Conservation (phyloP, 1,284 basidiomycete genomes). For the Moesziomyces parantarcticus region DNA sequence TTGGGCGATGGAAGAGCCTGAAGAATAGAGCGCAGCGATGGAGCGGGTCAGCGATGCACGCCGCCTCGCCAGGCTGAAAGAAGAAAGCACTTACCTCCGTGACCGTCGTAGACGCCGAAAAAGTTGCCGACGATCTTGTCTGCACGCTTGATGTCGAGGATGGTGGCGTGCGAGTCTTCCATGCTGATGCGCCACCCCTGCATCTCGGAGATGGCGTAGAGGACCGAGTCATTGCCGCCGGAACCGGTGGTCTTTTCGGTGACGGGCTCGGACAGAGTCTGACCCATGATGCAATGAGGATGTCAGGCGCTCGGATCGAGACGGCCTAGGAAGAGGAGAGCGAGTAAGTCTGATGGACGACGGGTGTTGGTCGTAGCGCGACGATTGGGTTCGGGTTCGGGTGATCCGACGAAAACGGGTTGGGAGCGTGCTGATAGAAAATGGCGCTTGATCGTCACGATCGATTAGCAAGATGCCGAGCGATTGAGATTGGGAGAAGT, state of each 20-base stretch:
- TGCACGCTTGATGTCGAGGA: constrained; percentile 71
- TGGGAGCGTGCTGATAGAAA: background rate
- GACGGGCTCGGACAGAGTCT: constrained; percentile 73
- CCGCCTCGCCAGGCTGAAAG: too few species aligned
- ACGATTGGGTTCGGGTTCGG: background rate
- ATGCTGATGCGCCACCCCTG: constrained; percentile 99
- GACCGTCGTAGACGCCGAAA: constrained; percentile 98
- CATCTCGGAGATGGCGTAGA: constrained; percentile 93
- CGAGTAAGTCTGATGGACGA: background rate
- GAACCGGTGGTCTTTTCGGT: constrained; percentile 82
- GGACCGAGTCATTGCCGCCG: constrained; percentile 81
- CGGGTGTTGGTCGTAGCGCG: background rate
- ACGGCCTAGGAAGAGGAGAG: constrained; percentile 8
- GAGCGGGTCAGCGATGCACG: background rate
- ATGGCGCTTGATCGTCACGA: background rate
- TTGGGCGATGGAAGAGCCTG: constrained; percentile 87
- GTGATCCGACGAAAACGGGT: background rate
- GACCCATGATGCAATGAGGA: constrained; percentile 66
- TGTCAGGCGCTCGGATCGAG: constrained; percentile 5
- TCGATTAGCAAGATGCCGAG: background rate
- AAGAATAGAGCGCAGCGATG: too few species aligned
- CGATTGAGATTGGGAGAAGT: too few species aligned
- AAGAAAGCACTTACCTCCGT: constrained; percentile 82
- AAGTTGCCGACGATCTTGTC: constrained; percentile 72
- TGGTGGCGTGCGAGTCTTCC: constrained; percentile 95